Base-by-base conservation (phyloP, 441 rosid genomes). In the Raphanus hybrid region DNA sequence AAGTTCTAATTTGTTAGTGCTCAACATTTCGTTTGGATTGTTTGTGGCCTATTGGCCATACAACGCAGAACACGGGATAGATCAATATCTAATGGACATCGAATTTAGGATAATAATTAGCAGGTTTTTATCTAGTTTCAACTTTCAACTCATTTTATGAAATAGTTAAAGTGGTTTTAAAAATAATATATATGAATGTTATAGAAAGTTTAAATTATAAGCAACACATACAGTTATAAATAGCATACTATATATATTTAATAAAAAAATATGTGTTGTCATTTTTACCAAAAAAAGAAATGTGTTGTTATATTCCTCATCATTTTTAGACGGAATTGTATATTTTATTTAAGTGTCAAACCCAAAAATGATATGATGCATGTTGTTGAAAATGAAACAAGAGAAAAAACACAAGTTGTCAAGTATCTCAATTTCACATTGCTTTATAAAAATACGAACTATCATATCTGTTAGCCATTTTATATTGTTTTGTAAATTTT, bases 51-150 rank as follows among this genome's bases (percentile, higher is more conserved):
- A 29, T 29, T 73, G 16, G 55, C 34, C 14, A 58, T 23, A 16
- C 59, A 54, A 52, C 8, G 59, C 10, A 15, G 14, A 58, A 10
- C 34, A 50, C 57, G 62, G 6, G 32, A 57, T 3, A 57, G 18
- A 20, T 8, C 12, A 57, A 8, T 39, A 39, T 39, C 43, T 39
- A 8, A 9, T 55, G 27, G 27, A 20, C 3, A 58, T 58, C 15
- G 14, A 59, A 59, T 26, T 59, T 59, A 26, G 64, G 64, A 58
- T 58, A 23, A 58, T 11, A 23, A 58, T 58, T 58, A 58, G 34
- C 63, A 9, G 32, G 23, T 23, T 58, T 58, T 23, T 8, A 4
- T 23, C 10, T 11, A 11, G 63, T 58, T 58, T 58, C 14, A 20
- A 57, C n/a, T 20, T 48, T 48, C 55, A 50, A 50, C 20, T 50